A percentile compares a stretch with the other conserved stretches of the same genome.
These are phyloP conservation scores for Eremothecium coryli DNA, from an alignment of 1,139 yeast genomes.

Conservation along the genomic window DNA sequence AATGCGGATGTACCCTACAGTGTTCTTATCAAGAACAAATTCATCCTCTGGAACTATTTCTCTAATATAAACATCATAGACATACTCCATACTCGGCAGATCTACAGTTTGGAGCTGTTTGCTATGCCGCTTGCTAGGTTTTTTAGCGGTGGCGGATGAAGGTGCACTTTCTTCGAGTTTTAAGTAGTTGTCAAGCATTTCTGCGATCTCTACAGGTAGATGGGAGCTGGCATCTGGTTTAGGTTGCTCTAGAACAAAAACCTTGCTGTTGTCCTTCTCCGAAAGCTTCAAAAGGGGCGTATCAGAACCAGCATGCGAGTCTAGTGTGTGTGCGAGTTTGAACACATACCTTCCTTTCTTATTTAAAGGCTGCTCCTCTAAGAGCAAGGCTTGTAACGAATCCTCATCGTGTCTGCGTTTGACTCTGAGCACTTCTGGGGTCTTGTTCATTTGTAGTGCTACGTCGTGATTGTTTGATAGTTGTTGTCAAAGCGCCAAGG, in stretches of 20 bases:
- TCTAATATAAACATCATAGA: conserved; percentile 78
- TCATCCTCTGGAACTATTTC: conserved; percentile 42
- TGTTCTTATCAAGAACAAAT: conserved; percentile 34
- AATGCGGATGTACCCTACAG: conserved; percentile 57
- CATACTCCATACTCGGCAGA: conserved; percentile 55
- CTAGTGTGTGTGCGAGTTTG: conserved; percentile 30
- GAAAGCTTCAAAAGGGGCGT: conserved; percentile 26
- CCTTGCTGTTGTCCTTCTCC: conserved; percentile 19
- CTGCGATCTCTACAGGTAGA: conserved; percentile 53
- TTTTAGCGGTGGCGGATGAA: conserved; percentile 11
- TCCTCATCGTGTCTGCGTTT: conserved; percentile 81
- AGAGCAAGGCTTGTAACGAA: conserved; percentile 69
- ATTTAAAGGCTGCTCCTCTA: conserved; percentile 35
- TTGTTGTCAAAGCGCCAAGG: too few species aligned
- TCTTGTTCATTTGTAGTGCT: conserved; percentile 35
- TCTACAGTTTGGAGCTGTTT: conserved; percentile 14
- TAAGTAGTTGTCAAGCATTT: conserved; percentile 56
- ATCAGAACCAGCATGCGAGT: conserved; percentile 15
- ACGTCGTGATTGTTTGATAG: too few species aligned
- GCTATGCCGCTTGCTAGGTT: conserved; percentile 25
- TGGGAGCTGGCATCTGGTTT: conserved; percentile 34
- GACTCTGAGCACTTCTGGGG: conserved; percentile 61
- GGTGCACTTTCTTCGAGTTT: conserved; percentile 24
- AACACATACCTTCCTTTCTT: conserved; percentile 26
- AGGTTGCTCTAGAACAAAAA: conserved; percentile 26